Percentiles rank a stretch among this genome's conserved stretches.
These are phyloP conservation scores for Yarrowia keelungensis DNA, from an alignment of 805 yeast genomes.

Conservation along the genomic window DNA sequence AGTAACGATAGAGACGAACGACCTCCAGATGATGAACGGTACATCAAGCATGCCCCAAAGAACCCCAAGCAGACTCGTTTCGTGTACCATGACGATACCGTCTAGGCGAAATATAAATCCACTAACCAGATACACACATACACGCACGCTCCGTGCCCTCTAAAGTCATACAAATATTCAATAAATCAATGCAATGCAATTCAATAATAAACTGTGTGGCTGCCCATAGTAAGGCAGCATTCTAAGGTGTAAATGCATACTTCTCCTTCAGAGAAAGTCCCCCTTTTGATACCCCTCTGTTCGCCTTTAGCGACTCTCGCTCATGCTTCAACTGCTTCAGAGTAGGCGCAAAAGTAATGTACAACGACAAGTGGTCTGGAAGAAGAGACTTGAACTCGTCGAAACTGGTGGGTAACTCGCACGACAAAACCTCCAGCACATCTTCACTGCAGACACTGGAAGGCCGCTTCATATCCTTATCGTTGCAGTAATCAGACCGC, in stretches of 20 bases:
- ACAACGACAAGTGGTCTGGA: conserved; percentile 7
- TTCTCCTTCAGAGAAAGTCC: conserved; percentile 4
- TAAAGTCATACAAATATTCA: conserved; percentile 4
- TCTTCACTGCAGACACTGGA: conserved; percentile 17
- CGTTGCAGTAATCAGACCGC: conserved; percentile 14
- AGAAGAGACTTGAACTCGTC: background rate
- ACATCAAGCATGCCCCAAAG: conserved; percentile 60
- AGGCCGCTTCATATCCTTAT: background rate
- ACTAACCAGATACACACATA: background rate
- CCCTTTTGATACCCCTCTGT: background rate
- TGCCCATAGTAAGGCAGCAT: too few species aligned
- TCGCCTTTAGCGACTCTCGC: background rate
- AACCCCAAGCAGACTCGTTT: conserved; percentile 61
- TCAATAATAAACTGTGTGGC: background rate
- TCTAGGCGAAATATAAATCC: conserved; percentile 37
- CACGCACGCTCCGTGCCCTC: background rate
- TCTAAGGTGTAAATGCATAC: conserved; percentile 1
- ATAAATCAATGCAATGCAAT: conserved; percentile 29
- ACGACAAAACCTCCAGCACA: conserved; percentile 9
- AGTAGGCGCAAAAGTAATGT: background rate
- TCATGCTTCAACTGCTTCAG: background rate
- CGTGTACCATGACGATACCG: conserved; percentile 66
- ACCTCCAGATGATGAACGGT: conserved; percentile 64
- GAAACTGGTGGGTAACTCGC: conserved; percentile 1
- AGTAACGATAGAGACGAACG: conserved; percentile 56